Conservation (phyloP, 768 basidiomycete species). For the Asterophora lycoperdoides region DNA sequence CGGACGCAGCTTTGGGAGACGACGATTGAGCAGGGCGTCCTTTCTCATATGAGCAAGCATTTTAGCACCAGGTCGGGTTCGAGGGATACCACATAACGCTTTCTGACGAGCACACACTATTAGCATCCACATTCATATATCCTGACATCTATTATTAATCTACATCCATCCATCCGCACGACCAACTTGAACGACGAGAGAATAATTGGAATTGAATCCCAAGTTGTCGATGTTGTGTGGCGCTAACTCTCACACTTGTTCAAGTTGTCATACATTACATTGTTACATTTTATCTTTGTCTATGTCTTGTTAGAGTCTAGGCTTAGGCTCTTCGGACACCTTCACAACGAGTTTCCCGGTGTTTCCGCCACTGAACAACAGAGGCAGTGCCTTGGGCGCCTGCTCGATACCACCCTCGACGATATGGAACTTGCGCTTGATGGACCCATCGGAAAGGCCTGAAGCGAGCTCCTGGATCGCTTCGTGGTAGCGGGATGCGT, state of each 20-base stretch:
- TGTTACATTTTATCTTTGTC: background rate
- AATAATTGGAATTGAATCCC: too few relatives aligned
- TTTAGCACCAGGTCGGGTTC: conserved; percentile 5
- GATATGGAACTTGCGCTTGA: conserved; percentile 79
- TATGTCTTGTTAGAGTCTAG: conserved; percentile 28
- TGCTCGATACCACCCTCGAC: conserved; percentile 69
- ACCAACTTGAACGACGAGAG: too few relatives aligned
- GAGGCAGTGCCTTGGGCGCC: conserved; percentile 62
- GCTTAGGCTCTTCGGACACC: conserved; percentile 42
- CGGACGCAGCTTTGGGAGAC: conserved; percentile 73
- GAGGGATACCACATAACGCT: background rate
- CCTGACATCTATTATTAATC: too few relatives aligned
- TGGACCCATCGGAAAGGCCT: conserved; percentile 60
- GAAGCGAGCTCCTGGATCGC: conserved; percentile 55
- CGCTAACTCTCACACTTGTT: too few relatives aligned
- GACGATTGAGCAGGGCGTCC: conserved; percentile 63
- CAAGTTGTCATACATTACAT: background rate
- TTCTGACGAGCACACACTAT: too few relatives aligned
- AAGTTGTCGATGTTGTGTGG: too few relatives aligned
- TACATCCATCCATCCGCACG: too few relatives aligned
- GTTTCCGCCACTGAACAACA: conserved; percentile 75
- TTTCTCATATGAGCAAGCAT: conserved; percentile 43
- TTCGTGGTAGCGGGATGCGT: conserved; percentile 51
- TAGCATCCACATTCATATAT: too few relatives aligned
- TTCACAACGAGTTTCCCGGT: conserved; percentile 75